Evolutionary conservation across 2,329 filamentous ascomycete genomes (phyloP).

Genomic region (Beauveria sp.): DNA sequence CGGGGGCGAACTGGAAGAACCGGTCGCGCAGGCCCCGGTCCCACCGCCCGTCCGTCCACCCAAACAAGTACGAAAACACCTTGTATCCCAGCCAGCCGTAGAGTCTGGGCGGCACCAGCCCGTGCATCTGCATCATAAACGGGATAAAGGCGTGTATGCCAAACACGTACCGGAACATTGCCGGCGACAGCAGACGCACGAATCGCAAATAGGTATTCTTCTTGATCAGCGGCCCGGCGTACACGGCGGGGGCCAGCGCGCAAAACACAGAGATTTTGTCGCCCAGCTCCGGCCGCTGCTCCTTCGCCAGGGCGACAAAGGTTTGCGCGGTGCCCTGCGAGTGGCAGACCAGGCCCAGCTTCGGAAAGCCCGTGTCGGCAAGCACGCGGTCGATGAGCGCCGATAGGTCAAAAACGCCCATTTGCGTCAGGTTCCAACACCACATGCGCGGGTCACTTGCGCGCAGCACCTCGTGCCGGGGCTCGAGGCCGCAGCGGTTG

Average conservation of each 20-base stretch:
- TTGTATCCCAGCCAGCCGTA: conserved; percentile 82
- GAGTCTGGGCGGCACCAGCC: conserved; percentile 52
- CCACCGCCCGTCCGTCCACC: conserved; percentile 81
- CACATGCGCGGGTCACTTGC: conserved; percentile 84
- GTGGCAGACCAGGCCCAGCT: conserved; percentile 77
- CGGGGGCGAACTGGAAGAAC: conserved; percentile 87
- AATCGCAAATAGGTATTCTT: conserved; percentile 91
- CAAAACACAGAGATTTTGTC: conserved; percentile 83
- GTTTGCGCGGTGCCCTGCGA: conserved; percentile 89
- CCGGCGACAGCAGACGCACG: conserved; percentile 71
- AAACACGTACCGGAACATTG: conserved; percentile 72
- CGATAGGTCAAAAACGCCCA: conserved; percentile 83
- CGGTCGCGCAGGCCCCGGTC: conserved; percentile 70
- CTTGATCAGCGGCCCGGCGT: conserved; percentile 77
- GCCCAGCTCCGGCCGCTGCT: conserved; percentile 79
- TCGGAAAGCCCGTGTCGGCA: conserved; percentile 72
- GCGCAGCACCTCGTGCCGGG: conserved; percentile 63
- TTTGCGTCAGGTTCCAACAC: conserved; percentile 92
- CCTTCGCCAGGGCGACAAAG: conserved; percentile 79
- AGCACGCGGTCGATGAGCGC: conserved; percentile 75
- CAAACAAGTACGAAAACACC: conserved; percentile 83
- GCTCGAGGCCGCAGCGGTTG: conserved; percentile 80
- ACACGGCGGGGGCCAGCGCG: conserved; percentile 81
- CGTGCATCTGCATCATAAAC: conserved; percentile 82
- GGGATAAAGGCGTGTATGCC: conserved; percentile 92